Base-by-base conservation (phyloP, 352 stramenopile genomes). In the Elongisporangium anandrum region DNA sequence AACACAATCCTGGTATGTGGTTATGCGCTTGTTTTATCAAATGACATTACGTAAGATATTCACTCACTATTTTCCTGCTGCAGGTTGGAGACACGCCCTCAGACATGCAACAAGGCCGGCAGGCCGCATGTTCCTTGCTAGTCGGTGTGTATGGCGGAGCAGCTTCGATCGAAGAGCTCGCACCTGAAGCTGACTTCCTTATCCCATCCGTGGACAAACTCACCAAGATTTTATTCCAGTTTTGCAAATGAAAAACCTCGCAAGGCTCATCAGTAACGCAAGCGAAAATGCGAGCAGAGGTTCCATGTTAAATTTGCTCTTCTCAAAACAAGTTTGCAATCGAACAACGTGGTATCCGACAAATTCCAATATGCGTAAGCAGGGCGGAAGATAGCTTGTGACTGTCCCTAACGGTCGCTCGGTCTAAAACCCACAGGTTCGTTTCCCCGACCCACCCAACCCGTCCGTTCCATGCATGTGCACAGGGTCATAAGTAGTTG, bases 61-160 rank as follows among this genome's bases (percentile, higher is more conserved):
- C 12, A 47, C 13, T 38, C 20, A 2, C 13, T 41, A 4, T 41
- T 41, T 41, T 41, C 9, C 4, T 41, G 5, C 29, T 15, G 7
- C 34, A 70, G 75, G 75, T 86, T 19, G 76, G 74, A 13, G 73
- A 84, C 51, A 85, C 76, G 4, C 56, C 64, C 10, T 75, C 73
- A 9, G 76, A 86, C 48, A 85, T 84, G 71, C 39, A 38, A 1
- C 61, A 85, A 0, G 71, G 54, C 7, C 53, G 63, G 19, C 65
- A 67, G 8, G 64, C 76, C 9, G 70, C 64, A 16, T 78, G 68
- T 50, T 73, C 62, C 10, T 65, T 86, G 1, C 67, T 65, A 7
- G 58, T 86, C 17, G 76, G 76, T 22, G 69, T 86, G 6, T 57
- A 79, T n/a, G 73, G 72, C 29, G 76, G 76, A 21, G 73, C 74